Evolutionary conservation across 1,284 basidiomycete genomes (phyloP).

Genomic region (Gomphus bonarii): DNA sequence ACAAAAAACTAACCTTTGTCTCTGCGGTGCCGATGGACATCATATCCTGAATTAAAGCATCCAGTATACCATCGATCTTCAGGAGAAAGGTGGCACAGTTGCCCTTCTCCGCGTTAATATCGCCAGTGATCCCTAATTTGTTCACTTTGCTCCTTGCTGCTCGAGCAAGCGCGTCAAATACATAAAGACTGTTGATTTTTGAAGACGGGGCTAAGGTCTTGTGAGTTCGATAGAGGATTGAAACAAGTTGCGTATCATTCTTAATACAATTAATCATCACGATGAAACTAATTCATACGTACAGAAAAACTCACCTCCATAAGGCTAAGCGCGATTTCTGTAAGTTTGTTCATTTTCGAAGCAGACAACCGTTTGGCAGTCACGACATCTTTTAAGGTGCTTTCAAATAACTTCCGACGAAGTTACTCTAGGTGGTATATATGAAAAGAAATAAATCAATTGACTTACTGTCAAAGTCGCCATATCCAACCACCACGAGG

Average conservation of each 20-base stretch:
- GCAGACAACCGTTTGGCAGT: conserved; percentile 72
- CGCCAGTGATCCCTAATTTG: conserved; percentile 51
- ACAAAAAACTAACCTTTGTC: conserved; percentile 64
- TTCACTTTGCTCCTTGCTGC: conserved; percentile 61
- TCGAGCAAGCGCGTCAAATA: conserved; percentile 82
- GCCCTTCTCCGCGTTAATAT: conserved; percentile 46
- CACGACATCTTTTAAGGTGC: conserved; percentile 68
- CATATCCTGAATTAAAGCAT: conserved; percentile 78
- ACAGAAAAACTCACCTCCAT: conserved; percentile 48
- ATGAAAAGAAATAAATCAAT: background rate
- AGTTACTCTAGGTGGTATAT: background rate
- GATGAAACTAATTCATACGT: background rate
- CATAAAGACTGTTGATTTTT: conserved; percentile 81
- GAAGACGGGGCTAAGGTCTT: conserved; percentile 53
- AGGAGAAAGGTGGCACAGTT: conserved; percentile 74
- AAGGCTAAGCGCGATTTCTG: conserved; percentile 59
- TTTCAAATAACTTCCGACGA: conserved; percentile 58
- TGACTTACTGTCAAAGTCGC: conserved; percentile 1
- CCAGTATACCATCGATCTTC: conserved; percentile 80
- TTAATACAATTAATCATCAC: conserved; percentile 22
- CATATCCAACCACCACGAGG: background rate
- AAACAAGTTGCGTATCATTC: conserved; percentile 79
- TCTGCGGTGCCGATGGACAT: conserved; percentile 49
- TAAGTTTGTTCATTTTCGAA: conserved; percentile 70
- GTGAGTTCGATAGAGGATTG: conserved; percentile 77